These are phyloP conservation scores for Strobilomyces echinocephalus DNA, from an alignment of 768 basidiomycete species.

Conservation along the genomic window DNA sequence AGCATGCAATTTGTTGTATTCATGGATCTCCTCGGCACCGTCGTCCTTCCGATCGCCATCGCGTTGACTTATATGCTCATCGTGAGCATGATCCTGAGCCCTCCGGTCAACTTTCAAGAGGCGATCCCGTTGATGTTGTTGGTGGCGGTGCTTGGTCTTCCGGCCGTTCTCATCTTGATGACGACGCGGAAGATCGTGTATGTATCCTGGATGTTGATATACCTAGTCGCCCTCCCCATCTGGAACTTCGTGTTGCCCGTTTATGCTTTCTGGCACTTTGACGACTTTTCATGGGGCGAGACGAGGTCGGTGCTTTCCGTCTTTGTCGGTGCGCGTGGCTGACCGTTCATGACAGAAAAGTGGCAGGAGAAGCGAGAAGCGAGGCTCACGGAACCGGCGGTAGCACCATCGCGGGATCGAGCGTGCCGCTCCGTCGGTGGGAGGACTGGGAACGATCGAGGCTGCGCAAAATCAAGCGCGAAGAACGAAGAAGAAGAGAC, in stretches of 20 bases:
- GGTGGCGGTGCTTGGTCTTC: slow-evolving; percentile 86
- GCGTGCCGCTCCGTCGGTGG: slow-evolving; percentile 94
- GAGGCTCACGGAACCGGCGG: slow-evolving; percentile 72
- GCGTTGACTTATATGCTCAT: slow-evolving; percentile 84
- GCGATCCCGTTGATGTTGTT: slow-evolving; percentile 92
- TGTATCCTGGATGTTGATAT: slow-evolving; percentile 97
- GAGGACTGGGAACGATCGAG: slow-evolving; percentile 99
- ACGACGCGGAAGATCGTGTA: slow-evolving; percentile 94
- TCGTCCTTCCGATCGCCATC: slow-evolving; percentile 93
- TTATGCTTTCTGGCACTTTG: slow-evolving; percentile 99
- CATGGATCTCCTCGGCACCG: slow-evolving; percentile 90
- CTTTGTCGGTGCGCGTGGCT: slow-evolving; percentile 1
- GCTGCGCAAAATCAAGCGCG: slow-evolving; percentile 83
- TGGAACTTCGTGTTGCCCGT: slow-evolving; percentile 95
- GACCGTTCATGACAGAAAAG: slow-evolving; percentile 57
- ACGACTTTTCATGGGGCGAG: slow-evolving; percentile 99
- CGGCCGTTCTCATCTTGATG: slow-evolving; percentile 86
- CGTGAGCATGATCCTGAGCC: slow-evolving; percentile 70
- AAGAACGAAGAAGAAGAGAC: slow-evolving; percentile 75
- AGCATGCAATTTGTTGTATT: slow-evolving; percentile 99
- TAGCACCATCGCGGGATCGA: slow-evolving; percentile 45
- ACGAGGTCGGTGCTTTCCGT: slow-evolving; percentile 61
- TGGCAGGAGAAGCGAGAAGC: slow-evolving; percentile 83
- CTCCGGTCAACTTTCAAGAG: slow-evolving; percentile 82
- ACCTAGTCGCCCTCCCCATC: slow-evolving; percentile 85